phyloP scores from a whole-genome alignment of 2,329 filamentous ascomycete genomes.

The Zalaria sp. region DNA sequence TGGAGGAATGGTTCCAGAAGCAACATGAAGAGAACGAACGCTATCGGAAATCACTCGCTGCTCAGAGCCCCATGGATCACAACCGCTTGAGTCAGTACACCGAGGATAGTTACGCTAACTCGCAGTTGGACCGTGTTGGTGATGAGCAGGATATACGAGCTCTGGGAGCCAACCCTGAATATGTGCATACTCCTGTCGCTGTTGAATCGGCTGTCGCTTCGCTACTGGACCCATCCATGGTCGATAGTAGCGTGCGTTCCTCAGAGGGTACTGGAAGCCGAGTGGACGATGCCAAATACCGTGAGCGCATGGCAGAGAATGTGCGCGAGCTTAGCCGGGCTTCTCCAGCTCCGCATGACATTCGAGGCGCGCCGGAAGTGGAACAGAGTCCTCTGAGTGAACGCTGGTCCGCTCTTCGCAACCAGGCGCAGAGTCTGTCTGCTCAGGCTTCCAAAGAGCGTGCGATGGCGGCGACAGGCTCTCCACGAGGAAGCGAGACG shows the following conservation, averaged over 20 bases:
- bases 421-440: conserved; percentile 24
- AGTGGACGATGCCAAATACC: conserved; percentile 6
- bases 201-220: conserved; percentile 88
- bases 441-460: conserved; percentile 9
- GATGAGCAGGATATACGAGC: conserved; percentile 58
- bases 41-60: conserved; percentile 32
- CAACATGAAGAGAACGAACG: conserved; percentile 47
- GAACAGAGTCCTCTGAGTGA: conserved; percentile 11
- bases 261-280: conserved; percentile 1
- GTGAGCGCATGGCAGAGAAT: conserved; percentile 13
- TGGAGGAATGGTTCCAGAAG: conserved; percentile 35
- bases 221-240: conserved; percentile 66
- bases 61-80: conserved; percentile 25
- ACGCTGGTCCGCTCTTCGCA: conserved; percentile 24
- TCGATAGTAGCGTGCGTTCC: conserved; percentile 33
- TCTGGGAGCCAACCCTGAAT: conserved; percentile 59
- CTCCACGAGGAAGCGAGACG: background rate
- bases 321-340: conserved; percentile 10
- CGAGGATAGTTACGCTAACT: conserved; percentile 40
- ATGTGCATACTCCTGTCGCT: conserved; percentile 56
- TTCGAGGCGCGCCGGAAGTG: background rate
- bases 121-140: conserved; percentile 39
- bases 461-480: conserved; percentile 4
- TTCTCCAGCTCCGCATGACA: background rate
- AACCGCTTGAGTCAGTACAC: conserved; percentile 35